These are phyloP conservation scores for Forsythia suspensa DNA, from an alignment of 257 asterid genomes.

Conservation along the genomic window DNA sequence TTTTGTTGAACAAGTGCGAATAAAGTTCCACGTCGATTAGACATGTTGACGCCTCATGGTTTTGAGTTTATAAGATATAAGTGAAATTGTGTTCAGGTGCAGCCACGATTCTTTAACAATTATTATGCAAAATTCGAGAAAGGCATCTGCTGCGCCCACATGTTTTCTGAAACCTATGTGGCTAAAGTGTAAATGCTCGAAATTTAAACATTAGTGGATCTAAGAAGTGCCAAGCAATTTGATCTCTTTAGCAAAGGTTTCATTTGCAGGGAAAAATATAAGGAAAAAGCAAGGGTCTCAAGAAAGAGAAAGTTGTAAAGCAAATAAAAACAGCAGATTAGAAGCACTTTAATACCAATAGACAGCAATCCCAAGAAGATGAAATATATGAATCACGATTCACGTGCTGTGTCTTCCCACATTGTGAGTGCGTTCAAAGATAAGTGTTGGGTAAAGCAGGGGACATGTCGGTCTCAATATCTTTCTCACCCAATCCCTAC, in stretches of 20 bases:
- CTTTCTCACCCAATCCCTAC: conserved; percentile 19
- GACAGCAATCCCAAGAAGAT: conserved; percentile 48
- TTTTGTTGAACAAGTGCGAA: too few relatives aligned
- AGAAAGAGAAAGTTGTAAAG: conserved; percentile 30
- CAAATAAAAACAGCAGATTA: conserved; percentile 5
- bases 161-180: neutral
- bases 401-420: conserved; percentile 38
- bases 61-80: too few relatives aligned
- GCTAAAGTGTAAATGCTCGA: neutral
- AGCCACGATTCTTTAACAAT: neutral
- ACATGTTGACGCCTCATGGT: too few relatives aligned
- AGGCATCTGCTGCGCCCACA: neutral
- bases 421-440: conserved; percentile 27
- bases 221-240: conserved; percentile 2
- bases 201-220: conserved; percentile 5
- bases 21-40: too few relatives aligned
- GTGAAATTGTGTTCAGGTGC: too few relatives aligned
- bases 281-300: conserved; percentile 6
- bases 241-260: conserved; percentile 8
- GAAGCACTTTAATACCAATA: conserved; percentile 15
- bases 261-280: neutral
- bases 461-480: conserved; percentile 41
- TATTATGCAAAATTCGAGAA: neutral
- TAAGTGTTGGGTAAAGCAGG: conserved; percentile 40
- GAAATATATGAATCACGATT: conserved; percentile 31